Evolutionary conservation across 2,329 filamentous ascomycete species (phyloP), one percentile per base, ranked within the genome.

Genomic region (Neospermospora avenae): DNA sequence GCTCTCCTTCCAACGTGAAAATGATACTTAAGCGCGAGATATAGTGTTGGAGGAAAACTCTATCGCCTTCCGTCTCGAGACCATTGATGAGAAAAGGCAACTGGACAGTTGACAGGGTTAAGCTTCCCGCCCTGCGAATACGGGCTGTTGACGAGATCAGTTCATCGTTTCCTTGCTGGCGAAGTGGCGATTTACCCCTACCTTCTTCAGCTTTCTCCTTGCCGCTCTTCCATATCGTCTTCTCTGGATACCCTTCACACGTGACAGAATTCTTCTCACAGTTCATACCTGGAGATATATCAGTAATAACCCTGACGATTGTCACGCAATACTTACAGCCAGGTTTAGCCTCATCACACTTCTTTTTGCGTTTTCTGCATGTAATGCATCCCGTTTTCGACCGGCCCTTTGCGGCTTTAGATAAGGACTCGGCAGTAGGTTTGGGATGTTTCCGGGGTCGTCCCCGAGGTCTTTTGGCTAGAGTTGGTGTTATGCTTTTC

Each of bases 251-350:
- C 13, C 92, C 92, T 75, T 96, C 91, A 72, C 92, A 96, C 13
- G 93, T 85, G 13, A 96, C 90, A 8, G 91, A 91, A 73, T 96
- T 96, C 80, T 96, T 96, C 76, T 95, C 88, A 71, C 92, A 96
- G 69, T 96, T 96, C 74, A 91, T 81, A 68, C 90, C 88, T 91
- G 59, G 59, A 31, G 65, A 73, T 20, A 4, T 31, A 57, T 49
- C 44, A 56, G 31, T 28, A 45, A 16, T 20, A 31, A 25, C 39
- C 4, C 2, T 3, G 13, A 24, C 18, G 25, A 20, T 13, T 20
- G 16, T 55, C 11, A 48, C 37, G 2, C 16, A 2, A 11, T 76
- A 76, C 82, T 77, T 77, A 88, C 85, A 88, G 70, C 82, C 78
- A 51, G 85, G 85, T 67, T 87, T 88, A 14, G 83, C 81, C 73